Base-by-base conservation (phyloP, 176 grass and related monocot genomes). In the Phoenix dactylifera region DNA sequence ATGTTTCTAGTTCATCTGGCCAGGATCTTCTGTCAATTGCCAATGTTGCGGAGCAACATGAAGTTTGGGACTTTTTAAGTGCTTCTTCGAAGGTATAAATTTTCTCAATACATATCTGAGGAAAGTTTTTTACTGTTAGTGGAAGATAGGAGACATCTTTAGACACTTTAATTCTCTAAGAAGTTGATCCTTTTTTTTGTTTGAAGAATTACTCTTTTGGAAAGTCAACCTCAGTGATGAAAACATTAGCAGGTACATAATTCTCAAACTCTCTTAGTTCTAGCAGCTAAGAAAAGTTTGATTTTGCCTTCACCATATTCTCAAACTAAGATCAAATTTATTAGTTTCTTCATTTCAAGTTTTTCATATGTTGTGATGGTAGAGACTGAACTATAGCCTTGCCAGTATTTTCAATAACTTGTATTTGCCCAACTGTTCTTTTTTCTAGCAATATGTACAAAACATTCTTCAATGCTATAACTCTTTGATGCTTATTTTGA, bases 11-110 rank as follows among this genome's bases (percentile, higher is more conserved):
- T 71, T 49, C 67, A 64, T 80, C 65, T 70, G 50, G 65, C 35
- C 53, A 98, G 93, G 82, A 88, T 62, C 88, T 98, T 49, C 68
- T 98, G 60, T 89, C 87, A 78, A 86, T 98, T 62, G 76, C 93
- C 25, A 98, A 98, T 65, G 52, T 98, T 73, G 88, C 93, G 61
- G 87, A 98, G 50, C 93, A 88, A 60, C 88, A 89, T 77, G 93
- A 98, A 89, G 88, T 98, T 77, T 89, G 74, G 93, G 93, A 98
- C 72, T 98, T 98, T 52, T 66, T 98, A 26, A 92, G 93, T 83
- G 88, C 30, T 66, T 83, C 78, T 26, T 98, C 93, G 44, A 98
- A 77, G 84, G 93, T 92, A 54, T 70, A 49, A 73, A 65, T 2
- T 62, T 59, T 65, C 6, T 54, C 4, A 14, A 58, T 17, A 51